A percentile compares a stretch with the other conserved stretches of the same genome.
Conservation (phyloP, 306 rosid species). For the Echinosophora koreensis region DNA sequence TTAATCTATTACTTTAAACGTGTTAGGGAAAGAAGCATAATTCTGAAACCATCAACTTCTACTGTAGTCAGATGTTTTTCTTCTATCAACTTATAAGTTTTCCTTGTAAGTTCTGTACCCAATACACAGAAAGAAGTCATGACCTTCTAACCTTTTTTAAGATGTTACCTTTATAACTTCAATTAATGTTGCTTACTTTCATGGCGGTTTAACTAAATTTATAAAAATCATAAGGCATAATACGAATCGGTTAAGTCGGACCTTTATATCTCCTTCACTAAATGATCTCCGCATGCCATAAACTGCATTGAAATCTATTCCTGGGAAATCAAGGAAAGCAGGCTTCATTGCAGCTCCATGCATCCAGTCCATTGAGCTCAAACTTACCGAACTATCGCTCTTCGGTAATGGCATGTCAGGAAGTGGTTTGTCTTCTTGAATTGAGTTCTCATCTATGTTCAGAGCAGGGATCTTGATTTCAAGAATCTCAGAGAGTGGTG, state of each 20-base stretch:
- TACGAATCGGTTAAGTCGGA: constrained; percentile 47
- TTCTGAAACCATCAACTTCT: not conserved
- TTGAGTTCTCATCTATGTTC: constrained; percentile 56
- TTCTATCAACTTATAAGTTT: too few relatives aligned
- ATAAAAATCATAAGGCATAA: constrained; percentile 25
- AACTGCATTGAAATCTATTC: constrained; percentile 68
- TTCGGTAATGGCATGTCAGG: constrained; percentile 64
- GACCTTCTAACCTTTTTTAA: not conserved
- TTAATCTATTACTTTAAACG: constrained; percentile 15
- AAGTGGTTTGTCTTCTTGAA: constrained; percentile 67
- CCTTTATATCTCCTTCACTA: constrained; percentile 99
- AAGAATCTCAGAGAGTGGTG: constrained; percentile 66
- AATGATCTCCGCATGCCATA: constrained; percentile 88
- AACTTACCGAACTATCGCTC: constrained; percentile 73
- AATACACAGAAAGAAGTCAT: constrained; percentile 27
- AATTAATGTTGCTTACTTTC: constrained; percentile 9
- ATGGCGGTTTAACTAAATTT: constrained; percentile 22
- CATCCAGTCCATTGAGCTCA: constrained; percentile 86
- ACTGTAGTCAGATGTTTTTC: constrained; percentile 4
- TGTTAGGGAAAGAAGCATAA: constrained; percentile 17
- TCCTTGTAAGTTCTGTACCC: too few relatives aligned
- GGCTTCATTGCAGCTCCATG: constrained; percentile 69
- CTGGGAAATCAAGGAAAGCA: constrained; percentile 69
- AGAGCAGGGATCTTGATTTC: constrained; percentile 70
- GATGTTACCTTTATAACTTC: constrained; percentile 21